Base-by-base conservation (phyloP, 331 rosid species). In the Pyrus hybrid region DNA sequence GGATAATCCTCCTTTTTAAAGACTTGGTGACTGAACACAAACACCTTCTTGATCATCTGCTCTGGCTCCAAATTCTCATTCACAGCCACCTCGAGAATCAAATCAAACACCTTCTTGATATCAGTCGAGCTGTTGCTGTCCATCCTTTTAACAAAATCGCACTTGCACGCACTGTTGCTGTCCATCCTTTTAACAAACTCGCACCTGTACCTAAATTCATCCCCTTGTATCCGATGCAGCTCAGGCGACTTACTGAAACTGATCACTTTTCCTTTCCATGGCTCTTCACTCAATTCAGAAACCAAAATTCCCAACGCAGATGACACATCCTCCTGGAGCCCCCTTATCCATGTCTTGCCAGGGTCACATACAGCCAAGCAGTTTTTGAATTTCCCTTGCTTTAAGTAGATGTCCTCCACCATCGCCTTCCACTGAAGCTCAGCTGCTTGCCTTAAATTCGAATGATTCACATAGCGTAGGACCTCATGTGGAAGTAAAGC, bases 311-410 rank as follows among this genome's bases (percentile, higher is more conserved):
- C 84, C 86, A 88, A 2, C 5, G 29, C 29, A 3, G 30, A 26
- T 80, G 75, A 0, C 78, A 73, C 93, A 91, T 87, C 0, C 3
- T 1, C 63, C 8, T 64, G 56, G 1, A 2, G 45, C 45, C 45
- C 13, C 45, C 45, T 26, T 10, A 37, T 37, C 45, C 45, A 9
- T 37, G 45, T 37, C 45, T 41, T 41, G 14, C 47, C 47, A 41
- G 47, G 61, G 67, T 88, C 93, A 67, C 86, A 81, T 8, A 88
- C 78, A 30, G 88, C 89, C 58, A 88, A 28, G 73, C 91, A 79
- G 25, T 73, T 79, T 47, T 49, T 84, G 56, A 88, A 41, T 37
- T 72, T 84, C 1, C 93, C 93, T 25, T 80, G 66, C 82, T 80
- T 76, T 20, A 76, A 23, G 7, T 60, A 58, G 71, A 87, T 16